These are phyloP conservation scores for Ogataea ramenticola DNA, from an alignment of 805 yeast genomes.

Conservation along the genomic window DNA sequence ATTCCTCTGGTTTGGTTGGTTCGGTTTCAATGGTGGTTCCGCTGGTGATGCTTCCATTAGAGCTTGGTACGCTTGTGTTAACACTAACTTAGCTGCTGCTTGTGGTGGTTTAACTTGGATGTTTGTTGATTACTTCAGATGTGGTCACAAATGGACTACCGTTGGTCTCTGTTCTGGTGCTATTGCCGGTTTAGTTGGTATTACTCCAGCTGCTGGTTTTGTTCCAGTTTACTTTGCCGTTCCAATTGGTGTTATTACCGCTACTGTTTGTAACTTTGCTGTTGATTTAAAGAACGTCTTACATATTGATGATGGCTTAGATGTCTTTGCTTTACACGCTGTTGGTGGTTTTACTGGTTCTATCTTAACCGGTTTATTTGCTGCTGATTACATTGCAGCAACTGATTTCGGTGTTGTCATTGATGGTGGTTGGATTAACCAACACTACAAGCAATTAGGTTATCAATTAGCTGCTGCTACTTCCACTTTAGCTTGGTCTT, in stretches of 20 bases:
- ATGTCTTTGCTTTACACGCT: slow-evolving; percentile 90
- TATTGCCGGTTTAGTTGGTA: slow-evolving; percentile 88
- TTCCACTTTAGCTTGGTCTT: slow-evolving; percentile 71
- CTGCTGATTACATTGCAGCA: slow-evolving; percentile 84
- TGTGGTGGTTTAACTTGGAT: slow-evolving; percentile 92
- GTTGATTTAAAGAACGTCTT: slow-evolving; percentile 69
- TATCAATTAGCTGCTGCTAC: slow-evolving; percentile 77
- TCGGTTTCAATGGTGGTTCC: slow-evolving; percentile 98
- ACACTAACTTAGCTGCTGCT: slow-evolving; percentile 92
- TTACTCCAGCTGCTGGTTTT: slow-evolving; percentile 95
- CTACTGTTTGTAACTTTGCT: slow-evolving; percentile 73
- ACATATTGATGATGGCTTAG: slow-evolving; percentile 89
- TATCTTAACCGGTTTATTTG: slow-evolving; percentile 82
- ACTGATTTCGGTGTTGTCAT: slow-evolving; percentile 62
- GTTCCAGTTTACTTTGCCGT: slow-evolving; percentile 90
- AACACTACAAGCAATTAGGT: slow-evolving; percentile 76
- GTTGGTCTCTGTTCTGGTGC: slow-evolving; percentile 94
- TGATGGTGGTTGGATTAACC: slow-evolving; percentile 84
- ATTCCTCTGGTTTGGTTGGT: slow-evolving; percentile 98
- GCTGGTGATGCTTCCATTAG: slow-evolving; percentile 90
- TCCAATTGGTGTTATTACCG: slow-evolving; percentile 75
- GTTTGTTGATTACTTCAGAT: slow-evolving; percentile 81
- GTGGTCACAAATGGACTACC: slow-evolving; percentile 85
- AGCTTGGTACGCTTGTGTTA: slow-evolving; percentile 89
- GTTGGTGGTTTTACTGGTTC: slow-evolving; percentile 88